These are phyloP conservation scores for Bipolaris sorokiniana DNA, from an alignment of 2,329 filamentous ascomycete genomes.

Conservation along the genomic window DNA sequence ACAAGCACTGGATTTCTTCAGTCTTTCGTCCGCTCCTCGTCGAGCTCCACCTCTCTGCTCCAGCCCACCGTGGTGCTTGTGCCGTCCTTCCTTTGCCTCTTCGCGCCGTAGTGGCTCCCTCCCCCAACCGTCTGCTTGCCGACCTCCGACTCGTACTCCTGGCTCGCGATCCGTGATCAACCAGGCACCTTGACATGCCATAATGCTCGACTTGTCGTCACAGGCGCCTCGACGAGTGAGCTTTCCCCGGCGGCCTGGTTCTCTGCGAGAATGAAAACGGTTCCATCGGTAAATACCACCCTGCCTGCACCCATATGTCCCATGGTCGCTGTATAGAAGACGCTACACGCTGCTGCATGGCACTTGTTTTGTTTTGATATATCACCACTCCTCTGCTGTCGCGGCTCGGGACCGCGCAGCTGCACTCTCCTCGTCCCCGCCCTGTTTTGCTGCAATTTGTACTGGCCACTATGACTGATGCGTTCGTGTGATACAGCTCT, in stretches of 20 bases:
- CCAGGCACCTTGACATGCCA: conserved; percentile 44
- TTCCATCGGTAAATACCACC: conserved; percentile 51
- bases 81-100: conserved; percentile 27
- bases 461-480: conserved; percentile 46
- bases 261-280: conserved; percentile 55
- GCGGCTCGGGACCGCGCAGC: conserved; percentile 33
- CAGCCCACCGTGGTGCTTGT: conserved; percentile 37
- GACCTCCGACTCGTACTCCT: conserved; percentile 27
- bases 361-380: conserved; percentile 43
- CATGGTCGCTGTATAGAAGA: conserved; percentile 13
- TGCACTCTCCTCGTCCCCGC: conserved; percentile 34
- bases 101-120: conserved; percentile 30
- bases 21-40: conserved; percentile 38
- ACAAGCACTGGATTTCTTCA: conserved; percentile 44
- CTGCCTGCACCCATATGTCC: conserved; percentile 24
- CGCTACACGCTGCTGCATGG: conserved; percentile 13
- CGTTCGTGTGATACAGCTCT: conserved; percentile 58
- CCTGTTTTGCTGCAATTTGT: conserved; percentile 30
- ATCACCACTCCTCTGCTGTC: conserved; percentile 29
- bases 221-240: conserved; percentile 48
- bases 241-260: conserved; percentile 45
- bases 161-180: conserved; percentile 31
- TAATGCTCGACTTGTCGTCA: conserved; percentile 50
- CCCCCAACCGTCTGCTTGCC: conserved; percentile 26
- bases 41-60: conserved; percentile 38